Conservation (phyloP, 2,329 filamentous ascomycete genomes). For the Pseudogymnoascus sp. region DNA sequence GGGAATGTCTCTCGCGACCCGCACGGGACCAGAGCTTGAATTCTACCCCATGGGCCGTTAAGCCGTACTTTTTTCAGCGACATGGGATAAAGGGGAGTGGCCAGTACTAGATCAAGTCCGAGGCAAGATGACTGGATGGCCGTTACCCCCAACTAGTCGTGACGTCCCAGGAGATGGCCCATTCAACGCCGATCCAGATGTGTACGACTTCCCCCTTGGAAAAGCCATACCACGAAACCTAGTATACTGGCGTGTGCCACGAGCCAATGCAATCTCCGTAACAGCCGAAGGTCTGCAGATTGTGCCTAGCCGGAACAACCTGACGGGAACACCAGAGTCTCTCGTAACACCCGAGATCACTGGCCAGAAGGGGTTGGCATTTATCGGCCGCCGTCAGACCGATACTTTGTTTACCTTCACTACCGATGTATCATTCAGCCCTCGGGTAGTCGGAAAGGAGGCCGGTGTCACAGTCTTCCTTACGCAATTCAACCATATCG, state of each 20-base stretch:
- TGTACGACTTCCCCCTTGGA: slow-evolving; percentile 34
- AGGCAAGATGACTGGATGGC: slow-evolving; percentile 35
- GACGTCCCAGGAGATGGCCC: slow-evolving; percentile 34
- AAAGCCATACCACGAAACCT: slow-evolving; percentile 43
- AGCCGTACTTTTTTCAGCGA: slow-evolving; percentile 15
- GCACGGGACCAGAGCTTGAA: slow-evolving; percentile 34
- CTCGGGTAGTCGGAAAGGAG: slow-evolving; percentile 35
- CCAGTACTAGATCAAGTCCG: slow-evolving; percentile 35
- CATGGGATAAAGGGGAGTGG: slow-evolving; percentile 32
- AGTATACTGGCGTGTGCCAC: slow-evolving; percentile 46
- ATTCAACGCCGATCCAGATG: slow-evolving; percentile 35
- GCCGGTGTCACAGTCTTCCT: slow-evolving; percentile 45
- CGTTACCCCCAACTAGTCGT: slow-evolving; percentile 28
- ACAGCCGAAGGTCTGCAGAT: slow-evolving; percentile 39
- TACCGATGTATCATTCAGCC: slow-evolving; percentile 37
- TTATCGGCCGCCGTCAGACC: slow-evolving; percentile 46
- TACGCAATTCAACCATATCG: slow-evolving; percentile 44
- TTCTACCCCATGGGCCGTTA: slow-evolving; percentile 22
- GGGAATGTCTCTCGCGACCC: slow-evolving; percentile 29
- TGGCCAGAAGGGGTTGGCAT: slow-evolving; percentile 19
- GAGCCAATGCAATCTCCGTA: slow-evolving; percentile 35
- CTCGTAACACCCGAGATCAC: slow-evolving; percentile 40
- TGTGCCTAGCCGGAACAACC: slow-evolving; percentile 40
- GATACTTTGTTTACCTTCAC: slow-evolving; percentile 45
- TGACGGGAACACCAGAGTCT: slow-evolving; percentile 44